phyloP scores from a whole-genome alignment of 805 yeast genomes.

The Sungouiozyma ichnusensis region DNA sequence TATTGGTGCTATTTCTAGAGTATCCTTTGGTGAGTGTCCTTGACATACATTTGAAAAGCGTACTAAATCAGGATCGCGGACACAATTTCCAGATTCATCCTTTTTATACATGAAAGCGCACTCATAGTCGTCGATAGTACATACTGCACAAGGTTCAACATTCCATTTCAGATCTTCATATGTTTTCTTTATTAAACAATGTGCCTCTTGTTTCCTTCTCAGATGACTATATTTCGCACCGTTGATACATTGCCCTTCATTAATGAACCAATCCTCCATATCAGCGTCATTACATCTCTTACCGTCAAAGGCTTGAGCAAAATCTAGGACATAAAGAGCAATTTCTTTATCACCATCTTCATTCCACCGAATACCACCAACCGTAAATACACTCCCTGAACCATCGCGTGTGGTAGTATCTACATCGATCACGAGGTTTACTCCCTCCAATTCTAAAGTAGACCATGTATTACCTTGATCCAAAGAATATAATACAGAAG shows the following conservation, averaged over 20 bases:
- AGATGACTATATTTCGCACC: constrained; percentile 57
- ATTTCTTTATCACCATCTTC: constrained; percentile 8
- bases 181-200: constrained; percentile 39
- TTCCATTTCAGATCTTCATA: constrained; percentile 30
- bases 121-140: constrained; percentile 59
- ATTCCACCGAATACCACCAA: constrained; percentile 31
- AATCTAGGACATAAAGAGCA: constrained; percentile 36
- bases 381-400: constrained; percentile 47
- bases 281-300: constrained; percentile 39
- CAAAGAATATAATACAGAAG: constrained; percentile 39
- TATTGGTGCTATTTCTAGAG: constrained; percentile 12
- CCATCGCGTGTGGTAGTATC: constrained; percentile 57
- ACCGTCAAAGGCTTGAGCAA: constrained; percentile 41
- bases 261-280: constrained; percentile 47
- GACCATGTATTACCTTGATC: constrained; percentile 70
- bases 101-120: constrained; percentile 46
- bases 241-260: constrained; percentile 41
- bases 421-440: constrained; percentile 34
- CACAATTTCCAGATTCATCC: constrained; percentile 37
- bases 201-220: constrained; percentile 54
- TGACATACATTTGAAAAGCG: constrained; percentile 14
- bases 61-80: constrained; percentile 24
- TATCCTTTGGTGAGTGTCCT: constrained; percentile 4
- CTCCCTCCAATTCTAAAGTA: constrained; percentile 35
- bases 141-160: constrained; percentile 48